phyloP scores from a whole-genome alignment of 257 asterid genomes.

The Osmanthus fragrans region DNA sequence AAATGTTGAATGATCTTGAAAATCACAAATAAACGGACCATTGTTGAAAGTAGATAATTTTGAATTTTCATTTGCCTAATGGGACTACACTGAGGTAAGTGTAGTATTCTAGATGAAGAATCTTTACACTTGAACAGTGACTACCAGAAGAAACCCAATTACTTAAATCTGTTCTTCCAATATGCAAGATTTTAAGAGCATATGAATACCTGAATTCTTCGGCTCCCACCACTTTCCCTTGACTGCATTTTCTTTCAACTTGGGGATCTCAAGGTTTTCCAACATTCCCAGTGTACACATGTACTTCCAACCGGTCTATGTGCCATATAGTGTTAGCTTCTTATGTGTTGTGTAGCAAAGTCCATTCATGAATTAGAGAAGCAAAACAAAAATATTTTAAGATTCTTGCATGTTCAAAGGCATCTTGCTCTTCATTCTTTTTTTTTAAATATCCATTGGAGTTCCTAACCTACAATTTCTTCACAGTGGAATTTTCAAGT shows the following conservation, averaged over 20 bases:
- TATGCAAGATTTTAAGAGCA: slow-evolving; percentile 22
- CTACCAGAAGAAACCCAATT: slow-evolving; percentile 23
- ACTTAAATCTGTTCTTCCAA: slow-evolving; percentile 16
- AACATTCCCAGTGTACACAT: slow-evolving; percentile 23
- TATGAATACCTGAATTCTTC: slow-evolving; percentile 15
- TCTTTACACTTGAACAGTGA: slow-evolving; percentile 18
- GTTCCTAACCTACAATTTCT: too few species aligned
- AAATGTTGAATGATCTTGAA: too few species aligned
- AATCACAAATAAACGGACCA: too few species aligned
- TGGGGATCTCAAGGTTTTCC: slow-evolving; percentile 26
- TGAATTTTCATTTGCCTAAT: too few species aligned
- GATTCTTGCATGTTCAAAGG: too few species aligned
- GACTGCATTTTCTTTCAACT: slow-evolving; percentile 31
- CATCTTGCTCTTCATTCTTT: too few species aligned
- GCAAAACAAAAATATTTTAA: too few species aligned
- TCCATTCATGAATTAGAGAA: too few species aligned
- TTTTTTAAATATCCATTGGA: too few species aligned
- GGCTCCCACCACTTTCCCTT: slow-evolving; percentile 27
- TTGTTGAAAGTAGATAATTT: too few species aligned
- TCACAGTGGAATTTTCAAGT: too few species aligned
- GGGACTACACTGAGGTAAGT: slow-evolving; percentile 19
- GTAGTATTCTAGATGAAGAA: slow-evolving; percentile 22
- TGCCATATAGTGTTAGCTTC: slow-evolving; percentile 29
- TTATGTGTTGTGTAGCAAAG: too few species aligned
- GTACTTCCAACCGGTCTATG: slow-evolving; percentile 33